phyloP scores from a whole-genome alignment of 805 yeast genomes.

The Saturnispora silvae region DNA sequence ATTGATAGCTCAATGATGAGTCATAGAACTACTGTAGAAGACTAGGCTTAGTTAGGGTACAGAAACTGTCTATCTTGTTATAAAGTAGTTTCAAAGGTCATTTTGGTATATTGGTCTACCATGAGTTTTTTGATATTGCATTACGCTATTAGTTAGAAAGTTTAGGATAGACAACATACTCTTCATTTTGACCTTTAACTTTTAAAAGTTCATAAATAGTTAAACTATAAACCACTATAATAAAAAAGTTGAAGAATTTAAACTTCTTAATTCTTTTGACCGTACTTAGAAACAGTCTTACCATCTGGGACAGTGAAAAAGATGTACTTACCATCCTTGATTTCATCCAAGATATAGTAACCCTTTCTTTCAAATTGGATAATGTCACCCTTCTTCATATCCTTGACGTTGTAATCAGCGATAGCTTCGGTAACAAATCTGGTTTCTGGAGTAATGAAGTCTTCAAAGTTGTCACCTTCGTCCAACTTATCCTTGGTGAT shows the following conservation, averaged over 20 bases:
- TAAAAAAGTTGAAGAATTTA: too few relatives aligned
- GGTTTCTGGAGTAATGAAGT: constrained; percentile 79
- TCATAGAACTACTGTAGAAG: too few relatives aligned
- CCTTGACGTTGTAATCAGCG: constrained; percentile 71
- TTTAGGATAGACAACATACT: too few relatives aligned
- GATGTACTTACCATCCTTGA: constrained; percentile 50
- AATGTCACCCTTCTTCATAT: constrained; percentile 74
- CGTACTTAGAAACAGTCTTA: constrained; percentile 66
- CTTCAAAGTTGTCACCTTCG: constrained; percentile 89
- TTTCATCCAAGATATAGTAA: constrained; percentile 73
- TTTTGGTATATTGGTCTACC: too few relatives aligned
- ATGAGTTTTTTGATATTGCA: too few relatives aligned
- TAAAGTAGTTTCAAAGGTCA: too few relatives aligned
- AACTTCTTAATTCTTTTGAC: constrained; percentile 43
- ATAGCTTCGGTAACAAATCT: constrained; percentile 70
- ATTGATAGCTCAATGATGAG: too few relatives aligned
- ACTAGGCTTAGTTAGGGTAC: too few relatives aligned
- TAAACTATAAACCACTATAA: background rate
- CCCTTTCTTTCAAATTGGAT: constrained; percentile 97
- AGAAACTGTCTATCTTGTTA: too few relatives aligned
- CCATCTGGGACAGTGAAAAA: constrained; percentile 96
- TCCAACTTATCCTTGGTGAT: constrained; percentile 91
- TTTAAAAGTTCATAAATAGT: background rate
- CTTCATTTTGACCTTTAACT: background rate
- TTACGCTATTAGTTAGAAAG: too few relatives aligned